A percentile compares a stretch with the other conserved stretches of the same genome.
Evolutionary conservation across 2,329 filamentous ascomycete genomes (phyloP).

Genomic region (Thermothelomyces thermophilus): DNA sequence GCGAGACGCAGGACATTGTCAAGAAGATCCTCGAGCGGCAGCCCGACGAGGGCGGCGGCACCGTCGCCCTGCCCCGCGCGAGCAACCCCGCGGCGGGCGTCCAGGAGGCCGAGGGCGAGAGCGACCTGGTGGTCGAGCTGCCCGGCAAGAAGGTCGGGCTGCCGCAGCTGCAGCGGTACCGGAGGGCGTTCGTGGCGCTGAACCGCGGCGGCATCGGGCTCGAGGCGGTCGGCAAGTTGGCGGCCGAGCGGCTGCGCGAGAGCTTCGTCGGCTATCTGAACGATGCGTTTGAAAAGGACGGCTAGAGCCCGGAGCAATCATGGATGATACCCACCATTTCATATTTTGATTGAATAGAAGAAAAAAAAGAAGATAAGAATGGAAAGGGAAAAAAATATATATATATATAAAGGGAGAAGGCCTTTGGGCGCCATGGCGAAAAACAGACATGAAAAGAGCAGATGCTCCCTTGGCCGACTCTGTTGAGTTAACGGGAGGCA

Average conservation of each 20-base stretch:
- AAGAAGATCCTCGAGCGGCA: constrained; percentile 63
- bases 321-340: too few species aligned
- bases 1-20: constrained; percentile 70
- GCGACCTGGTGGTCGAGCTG: constrained; percentile 55
- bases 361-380: too few species aligned
- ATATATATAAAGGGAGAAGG: too few species aligned
- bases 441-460: too few species aligned
- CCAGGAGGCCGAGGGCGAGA: constrained; percentile 30
- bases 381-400: too few species aligned
- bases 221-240: constrained; percentile 49
- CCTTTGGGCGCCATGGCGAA: too few species aligned
- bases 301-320: constrained; percentile 19
- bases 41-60: constrained; percentile 54
- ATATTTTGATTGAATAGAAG: neutral
- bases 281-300: constrained; percentile 55
- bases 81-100: constrained; percentile 13
- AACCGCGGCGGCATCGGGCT: constrained; percentile 63
- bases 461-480: too few species aligned
- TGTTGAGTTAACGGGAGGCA: too few species aligned
- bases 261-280: constrained; percentile 63
- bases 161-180: constrained; percentile 68
- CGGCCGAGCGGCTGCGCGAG: constrained; percentile 49
- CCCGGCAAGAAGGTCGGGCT: constrained; percentile 61
- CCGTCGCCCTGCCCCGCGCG: constrained; percentile 36
- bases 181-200: constrained; percentile 69